Percentiles rank a stretch among this genome's conserved stretches.
phyloP scores from a whole-genome alignment of 306 rosid species.

The Sophora flavescens region DNA sequence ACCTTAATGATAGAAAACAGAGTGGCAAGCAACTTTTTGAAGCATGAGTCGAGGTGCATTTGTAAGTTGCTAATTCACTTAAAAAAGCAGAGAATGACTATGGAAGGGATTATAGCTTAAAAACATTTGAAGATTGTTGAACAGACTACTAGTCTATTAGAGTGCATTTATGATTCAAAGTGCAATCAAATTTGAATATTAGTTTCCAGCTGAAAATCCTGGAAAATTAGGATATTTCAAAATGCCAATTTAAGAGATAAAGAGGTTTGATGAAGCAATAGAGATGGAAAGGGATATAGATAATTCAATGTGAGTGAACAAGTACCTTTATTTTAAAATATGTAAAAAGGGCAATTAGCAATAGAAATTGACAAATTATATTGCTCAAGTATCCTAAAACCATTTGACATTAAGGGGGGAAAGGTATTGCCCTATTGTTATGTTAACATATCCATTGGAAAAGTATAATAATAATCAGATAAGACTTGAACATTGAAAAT shows the following conservation, averaged over 20 bases:
- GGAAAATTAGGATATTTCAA: conserved; percentile 20
- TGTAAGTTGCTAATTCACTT: not conserved
- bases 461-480: conserved; percentile 9
- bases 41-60: not conserved
- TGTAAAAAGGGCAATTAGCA: not conserved
- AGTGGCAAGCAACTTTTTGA: not conserved
- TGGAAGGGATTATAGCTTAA: not conserved
- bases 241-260: not conserved
- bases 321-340: conserved; percentile 17
- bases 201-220: not conserved
- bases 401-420: not conserved
- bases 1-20: not conserved
- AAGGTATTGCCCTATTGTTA: not conserved
- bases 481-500: conserved; percentile 19
- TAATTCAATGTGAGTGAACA: not conserved
- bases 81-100: not conserved
- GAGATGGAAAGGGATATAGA: conserved; percentile 7
- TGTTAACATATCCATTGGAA: not conserved
- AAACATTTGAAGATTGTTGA: not conserved
- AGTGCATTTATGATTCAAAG: not conserved
- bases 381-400: conserved; percentile 10
- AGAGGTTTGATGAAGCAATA: not conserved
- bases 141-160: not conserved
- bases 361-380: not conserved
- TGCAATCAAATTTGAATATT: not conserved